phyloP scores from a whole-genome alignment of 2,329 filamentous ascomycete genomes.

The Clonostachys rhizophaga region DNA sequence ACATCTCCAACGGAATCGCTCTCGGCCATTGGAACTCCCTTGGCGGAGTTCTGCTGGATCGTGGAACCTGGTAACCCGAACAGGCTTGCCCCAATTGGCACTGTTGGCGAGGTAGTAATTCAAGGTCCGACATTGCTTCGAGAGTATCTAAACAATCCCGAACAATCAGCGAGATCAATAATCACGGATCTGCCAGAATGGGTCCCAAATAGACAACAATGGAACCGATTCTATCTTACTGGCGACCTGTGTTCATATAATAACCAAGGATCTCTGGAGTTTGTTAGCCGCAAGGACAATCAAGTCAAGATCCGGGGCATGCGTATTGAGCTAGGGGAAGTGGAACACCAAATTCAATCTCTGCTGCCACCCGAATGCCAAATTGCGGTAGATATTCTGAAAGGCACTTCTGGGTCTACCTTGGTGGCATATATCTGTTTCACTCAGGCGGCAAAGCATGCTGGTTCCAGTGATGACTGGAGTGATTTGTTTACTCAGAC shows the following conservation, averaged over 20 bases:
- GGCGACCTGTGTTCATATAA: background rate
- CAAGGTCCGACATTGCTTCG: conserved; percentile 39
- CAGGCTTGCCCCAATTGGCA: conserved; percentile 13
- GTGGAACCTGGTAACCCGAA: conserved; percentile 11
- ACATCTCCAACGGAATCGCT: conserved; percentile 1
- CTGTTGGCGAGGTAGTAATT: conserved; percentile 37
- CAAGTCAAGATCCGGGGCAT: background rate
- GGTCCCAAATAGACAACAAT: background rate
- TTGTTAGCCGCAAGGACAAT: background rate
- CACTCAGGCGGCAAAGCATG: too few relatives aligned
- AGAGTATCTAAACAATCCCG: conserved; percentile 37
- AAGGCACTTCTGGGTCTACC: background rate
- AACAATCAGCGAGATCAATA: conserved; percentile 17
- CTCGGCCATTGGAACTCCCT: conserved; percentile 2
- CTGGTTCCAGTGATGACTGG: too few relatives aligned
- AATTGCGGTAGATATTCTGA: background rate
- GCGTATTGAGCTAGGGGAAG: background rate
- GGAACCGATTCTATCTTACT: conserved; percentile 23
- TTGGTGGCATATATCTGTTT: too few relatives aligned
- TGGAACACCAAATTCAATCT: background rate
- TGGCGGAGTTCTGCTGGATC: conserved; percentile 11
- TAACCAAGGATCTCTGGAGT: background rate
- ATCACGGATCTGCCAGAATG: conserved; percentile 18
- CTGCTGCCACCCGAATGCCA: too few relatives aligned
- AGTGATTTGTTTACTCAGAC: too few relatives aligned